Base-by-base conservation (phyloP, 768 basidiomycete genomes). In the Termitomyces titanicus region DNA sequence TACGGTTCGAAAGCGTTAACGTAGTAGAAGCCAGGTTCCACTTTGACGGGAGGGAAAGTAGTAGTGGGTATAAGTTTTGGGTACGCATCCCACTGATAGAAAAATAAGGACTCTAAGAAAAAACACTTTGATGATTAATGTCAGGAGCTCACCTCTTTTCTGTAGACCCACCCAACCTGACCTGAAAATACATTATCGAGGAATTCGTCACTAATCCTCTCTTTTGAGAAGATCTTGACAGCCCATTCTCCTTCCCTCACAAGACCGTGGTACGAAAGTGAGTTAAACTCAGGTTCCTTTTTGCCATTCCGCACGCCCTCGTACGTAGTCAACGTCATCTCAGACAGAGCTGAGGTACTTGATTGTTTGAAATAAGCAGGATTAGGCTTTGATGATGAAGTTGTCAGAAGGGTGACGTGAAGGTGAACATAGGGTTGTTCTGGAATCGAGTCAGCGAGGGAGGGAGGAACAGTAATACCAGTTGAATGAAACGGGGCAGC, bases 1-100 rank as follows among this genome's bases (percentile, higher is more conserved):
- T 72, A 89, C 83, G 92, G 86, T 73, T 98, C 96, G 59, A 97
- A 89, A 1, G 90, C 84, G 61, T 94, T 96, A 44, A 94, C 86
- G 63, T 98, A 98, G 73, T 92, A 96, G 42, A 97, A 75, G 3
- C 90, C 88, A 52, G 79, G 74, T 54, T 83, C 87, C 5, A 94
- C 81, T 68, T 84, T 85, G 54, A 96, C 77, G 2, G 92, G 87
- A 31, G 94, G 86, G 71, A 92, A 94, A 12, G 66, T 64, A 5
- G 71, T 67, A 6, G 81, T 86, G 5, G 92, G 87, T 3, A 81
- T 80, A 15, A 93, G 78, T 46, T 82, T 75, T 15, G 90, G 89
- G 68, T 91, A 90, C 31, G 90, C 83, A 62, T 92, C 81, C 89
- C 89, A 92, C 87, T 91, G 5, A 45, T 11, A 45, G 29, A 34